Evolutionary conservation across 768 basidiomycete genomes (phyloP).

Genomic region (Termitomyces sp.): DNA sequence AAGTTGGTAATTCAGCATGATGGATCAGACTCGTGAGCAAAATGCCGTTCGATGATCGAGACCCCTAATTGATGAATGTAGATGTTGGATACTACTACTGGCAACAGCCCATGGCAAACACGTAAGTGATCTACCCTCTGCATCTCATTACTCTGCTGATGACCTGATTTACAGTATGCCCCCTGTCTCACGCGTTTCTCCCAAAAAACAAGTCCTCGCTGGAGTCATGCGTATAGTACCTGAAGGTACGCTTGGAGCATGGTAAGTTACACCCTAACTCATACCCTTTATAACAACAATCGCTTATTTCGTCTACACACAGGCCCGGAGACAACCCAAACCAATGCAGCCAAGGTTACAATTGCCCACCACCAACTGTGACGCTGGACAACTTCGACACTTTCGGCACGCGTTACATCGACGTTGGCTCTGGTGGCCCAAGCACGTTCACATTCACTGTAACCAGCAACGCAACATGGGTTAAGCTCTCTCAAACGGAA

Average conservation of each 20-base stretch:
- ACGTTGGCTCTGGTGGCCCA: constrained; percentile 60
- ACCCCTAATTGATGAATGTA: constrained; percentile 10
- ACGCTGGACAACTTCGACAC: constrained; percentile 56
- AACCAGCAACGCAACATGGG: constrained; percentile 49
- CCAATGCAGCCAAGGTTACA: constrained; percentile 49
- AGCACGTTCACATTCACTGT: constrained; percentile 52
- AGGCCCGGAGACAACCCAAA: constrained; percentile 67
- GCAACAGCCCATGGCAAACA: constrained; percentile 68
- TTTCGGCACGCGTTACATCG: constrained; percentile 51
- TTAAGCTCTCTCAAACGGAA: constrained; percentile 39
- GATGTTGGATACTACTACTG: constrained; percentile 62
- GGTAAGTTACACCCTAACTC: constrained; percentile 28
- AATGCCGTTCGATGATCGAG: not conserved
- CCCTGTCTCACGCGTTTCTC: constrained; percentile 42
- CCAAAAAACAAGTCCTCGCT: constrained; percentile 51
- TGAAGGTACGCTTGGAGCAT: constrained; percentile 59
- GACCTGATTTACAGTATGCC: constrained; percentile 39
- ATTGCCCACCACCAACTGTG: constrained; percentile 48
- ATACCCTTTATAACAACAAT: not conserved
- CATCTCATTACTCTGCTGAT: not conserved
- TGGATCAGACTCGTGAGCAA: constrained; percentile 59
- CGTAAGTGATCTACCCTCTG: constrained; percentile 26
- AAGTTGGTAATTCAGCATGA: constrained; percentile 39
- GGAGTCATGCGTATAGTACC: constrained; percentile 61
- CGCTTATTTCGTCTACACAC: not conserved